phyloP scores from a whole-genome alignment of 768 basidiomycete genomes.

The Termitomyces heimii region DNA sequence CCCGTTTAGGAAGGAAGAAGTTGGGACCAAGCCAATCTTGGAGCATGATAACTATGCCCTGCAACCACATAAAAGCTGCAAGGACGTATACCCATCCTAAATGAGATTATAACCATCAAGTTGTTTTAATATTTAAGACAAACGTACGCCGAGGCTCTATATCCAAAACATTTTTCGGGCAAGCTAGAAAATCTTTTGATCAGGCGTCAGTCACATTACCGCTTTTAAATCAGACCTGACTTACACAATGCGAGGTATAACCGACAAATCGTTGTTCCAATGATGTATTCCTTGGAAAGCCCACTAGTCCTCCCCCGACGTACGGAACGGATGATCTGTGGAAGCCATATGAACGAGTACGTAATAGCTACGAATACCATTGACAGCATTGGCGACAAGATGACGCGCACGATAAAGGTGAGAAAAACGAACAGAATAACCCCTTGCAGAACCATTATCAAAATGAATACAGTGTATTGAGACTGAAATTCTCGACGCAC shows the following conservation, averaged over 20 bases:
- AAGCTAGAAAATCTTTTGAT: constrained; percentile 67
- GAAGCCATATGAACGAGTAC: constrained; percentile 80
- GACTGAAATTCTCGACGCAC: constrained; percentile 32
- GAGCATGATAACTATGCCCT: constrained; percentile 55
- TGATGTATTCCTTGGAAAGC: constrained; percentile 60
- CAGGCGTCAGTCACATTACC: neutral
- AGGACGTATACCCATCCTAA: constrained; percentile 54
- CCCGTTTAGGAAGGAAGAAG: constrained; percentile 76
- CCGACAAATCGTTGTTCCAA: constrained; percentile 72
- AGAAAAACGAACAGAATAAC: constrained; percentile 62
- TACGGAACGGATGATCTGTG: constrained; percentile 77
- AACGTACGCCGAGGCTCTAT: constrained; percentile 65
- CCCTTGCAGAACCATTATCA: constrained; percentile 36
- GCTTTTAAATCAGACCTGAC: constrained; percentile 18
- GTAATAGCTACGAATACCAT: constrained; percentile 60
- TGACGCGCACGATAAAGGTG: constrained; percentile 68
- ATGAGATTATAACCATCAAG: neutral
- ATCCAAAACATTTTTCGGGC: constrained; percentile 84
- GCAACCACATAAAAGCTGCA: constrained; percentile 52
- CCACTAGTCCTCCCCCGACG: constrained; percentile 67
- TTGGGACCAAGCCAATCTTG: constrained; percentile 76
- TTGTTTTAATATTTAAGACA: constrained; percentile 27
- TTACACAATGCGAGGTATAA: constrained; percentile 71
- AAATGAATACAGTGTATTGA: neutral
- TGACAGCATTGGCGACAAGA: constrained; percentile 60